These are phyloP conservation scores for Sarocladium kiliense DNA, from an alignment of 2,329 filamentous ascomycete genomes.

Conservation along the genomic window DNA sequence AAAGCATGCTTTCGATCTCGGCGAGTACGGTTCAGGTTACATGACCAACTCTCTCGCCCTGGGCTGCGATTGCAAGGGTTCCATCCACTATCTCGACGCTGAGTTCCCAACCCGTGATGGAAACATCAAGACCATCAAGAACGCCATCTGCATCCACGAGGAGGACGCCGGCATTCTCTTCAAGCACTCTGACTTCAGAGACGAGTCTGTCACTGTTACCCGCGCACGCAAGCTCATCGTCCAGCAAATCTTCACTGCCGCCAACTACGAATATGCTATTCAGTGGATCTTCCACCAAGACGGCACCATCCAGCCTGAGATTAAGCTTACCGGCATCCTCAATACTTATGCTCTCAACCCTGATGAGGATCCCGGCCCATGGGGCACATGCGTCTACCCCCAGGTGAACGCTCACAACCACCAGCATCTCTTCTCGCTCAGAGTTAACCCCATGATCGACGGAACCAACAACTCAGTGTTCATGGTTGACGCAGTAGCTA, in stretches of 20 bases:
- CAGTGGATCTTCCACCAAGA: constrained; percentile 53
- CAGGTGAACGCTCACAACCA: constrained; percentile 92
- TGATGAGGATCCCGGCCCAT: constrained; percentile 76
- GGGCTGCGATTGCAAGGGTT: constrained; percentile 82
- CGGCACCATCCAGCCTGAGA: constrained; percentile 85
- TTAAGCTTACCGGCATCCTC: constrained; percentile 86
- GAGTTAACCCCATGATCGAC: constrained; percentile 82
- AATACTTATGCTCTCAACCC: constrained; percentile 84
- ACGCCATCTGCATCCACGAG: constrained; percentile 92
- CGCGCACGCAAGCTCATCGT: constrained; percentile 81
- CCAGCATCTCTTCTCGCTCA: constrained; percentile 89
- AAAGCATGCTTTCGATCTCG: constrained; percentile 77
- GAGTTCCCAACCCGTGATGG: constrained; percentile 76
- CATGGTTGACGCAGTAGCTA: constrained; percentile 69
- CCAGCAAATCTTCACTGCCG: constrained; percentile 89
- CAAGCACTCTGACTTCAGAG: constrained; percentile 92
- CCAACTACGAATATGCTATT: constrained; percentile 84
- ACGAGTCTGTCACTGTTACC: constrained; percentile 81
- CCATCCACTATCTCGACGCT: constrained; percentile 88
- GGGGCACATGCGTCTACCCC: constrained; percentile 88
- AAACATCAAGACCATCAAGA: constrained; percentile 76
- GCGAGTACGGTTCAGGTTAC: constrained; percentile 77
- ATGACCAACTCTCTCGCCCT: constrained; percentile 75
- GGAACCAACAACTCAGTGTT: constrained; percentile 81
- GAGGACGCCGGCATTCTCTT: constrained; percentile 89